A percentile compares a stretch with the other conserved stretches of the same genome.
Evolutionary conservation across 768 basidiomycete genomes (phyloP).

Genomic region (Daedalea quercina): DNA sequence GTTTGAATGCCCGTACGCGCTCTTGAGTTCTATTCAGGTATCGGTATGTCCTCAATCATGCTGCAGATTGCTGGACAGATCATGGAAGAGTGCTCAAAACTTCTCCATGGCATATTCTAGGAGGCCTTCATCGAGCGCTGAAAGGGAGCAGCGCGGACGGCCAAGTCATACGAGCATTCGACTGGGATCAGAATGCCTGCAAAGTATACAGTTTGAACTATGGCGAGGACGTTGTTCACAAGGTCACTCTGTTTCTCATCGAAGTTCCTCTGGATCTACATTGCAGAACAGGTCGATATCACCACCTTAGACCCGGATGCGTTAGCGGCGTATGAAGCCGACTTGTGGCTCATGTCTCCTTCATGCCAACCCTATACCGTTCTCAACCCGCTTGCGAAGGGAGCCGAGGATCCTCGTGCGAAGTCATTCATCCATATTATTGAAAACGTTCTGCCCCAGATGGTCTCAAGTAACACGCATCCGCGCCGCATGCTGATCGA

Average conservation of each 20-base stretch:
- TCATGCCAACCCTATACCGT: conserved; percentile 84
- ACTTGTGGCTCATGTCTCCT: conserved; percentile 75
- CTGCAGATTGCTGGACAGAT: neutral
- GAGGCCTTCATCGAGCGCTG: conserved; percentile 69
- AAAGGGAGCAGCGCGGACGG: conserved; percentile 40
- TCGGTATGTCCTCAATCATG: conserved; percentile 40
- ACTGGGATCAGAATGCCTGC: conserved; percentile 76
- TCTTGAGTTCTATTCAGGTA: conserved; percentile 75
- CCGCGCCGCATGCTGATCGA: conserved; percentile 65
- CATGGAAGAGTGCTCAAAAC: neutral
- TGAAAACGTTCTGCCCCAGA: conserved; percentile 51
- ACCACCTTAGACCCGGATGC: conserved; percentile 41
- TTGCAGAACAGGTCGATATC: conserved; percentile 47
- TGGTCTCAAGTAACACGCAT: conserved; percentile 37
- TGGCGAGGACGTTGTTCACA: conserved; percentile 38
- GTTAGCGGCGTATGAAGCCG: conserved; percentile 42
- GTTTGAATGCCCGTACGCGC: conserved; percentile 15
- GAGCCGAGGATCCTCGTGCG: conserved; percentile 66
- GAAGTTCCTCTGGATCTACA: conserved; percentile 8
- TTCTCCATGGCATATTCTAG: conserved; percentile 28
- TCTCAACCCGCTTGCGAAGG: conserved; percentile 66
- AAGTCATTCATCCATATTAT: conserved; percentile 71
- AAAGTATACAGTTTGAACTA: conserved; percentile 63
- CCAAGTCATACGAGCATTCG: conserved; percentile 59
- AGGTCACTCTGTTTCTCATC: conserved; percentile 29